Base-by-base conservation (phyloP, 345 rosid genomes). In the Aegle marmelos region DNA sequence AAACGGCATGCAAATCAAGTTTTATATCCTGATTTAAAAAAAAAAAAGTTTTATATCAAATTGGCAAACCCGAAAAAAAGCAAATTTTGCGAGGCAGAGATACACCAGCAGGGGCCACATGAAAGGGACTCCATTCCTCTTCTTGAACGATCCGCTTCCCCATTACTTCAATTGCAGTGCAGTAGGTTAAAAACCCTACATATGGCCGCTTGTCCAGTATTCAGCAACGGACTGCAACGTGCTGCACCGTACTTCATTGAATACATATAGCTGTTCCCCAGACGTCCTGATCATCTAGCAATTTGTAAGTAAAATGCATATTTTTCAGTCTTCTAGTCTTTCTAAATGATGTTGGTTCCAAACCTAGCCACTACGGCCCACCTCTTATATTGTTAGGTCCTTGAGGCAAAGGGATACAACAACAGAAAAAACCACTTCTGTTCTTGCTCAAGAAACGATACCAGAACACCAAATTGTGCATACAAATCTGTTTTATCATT, bases 241-340 rank as follows among this genome's bases (percentile, higher is more conserved):
- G 39, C 17, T 74, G 77, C 82, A 92, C 95, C 92, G 93, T 65
- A 93, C 86, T 83, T 95, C 97, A 54, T 88, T 90, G 70, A 93
- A 95, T 25, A 93, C 98, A 77, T 93, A 98, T 28, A 90, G 87
- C 73, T 92, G 98, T 85, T 93, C 98, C 77, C 89, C 94, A 9
- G 98, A 95, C 78, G 98, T 98, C 59, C 93, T 95, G 3, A 93
- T 84, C 41, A 86, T 85, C 98, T 95, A 76, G 54, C 75, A 79
- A 60, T 21, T 59, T 7, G 19, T 13, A 19, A 69, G 60, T 61
- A 57, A 22, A 34, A 27, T 39, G 24, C 63, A 27, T 17, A 48
- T 39, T 56, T 56, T 17, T 19, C 16, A 21, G 19, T 19, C 58
- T 19, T 56, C 45, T 13, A 39, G 45, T 39, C 45, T 39, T 39